A percentile compares a stretch with the other conserved stretches of the same genome.
Conservation (phyloP, 139 green algal species). For the Auxenochlorella pyrenoidosa region DNA sequence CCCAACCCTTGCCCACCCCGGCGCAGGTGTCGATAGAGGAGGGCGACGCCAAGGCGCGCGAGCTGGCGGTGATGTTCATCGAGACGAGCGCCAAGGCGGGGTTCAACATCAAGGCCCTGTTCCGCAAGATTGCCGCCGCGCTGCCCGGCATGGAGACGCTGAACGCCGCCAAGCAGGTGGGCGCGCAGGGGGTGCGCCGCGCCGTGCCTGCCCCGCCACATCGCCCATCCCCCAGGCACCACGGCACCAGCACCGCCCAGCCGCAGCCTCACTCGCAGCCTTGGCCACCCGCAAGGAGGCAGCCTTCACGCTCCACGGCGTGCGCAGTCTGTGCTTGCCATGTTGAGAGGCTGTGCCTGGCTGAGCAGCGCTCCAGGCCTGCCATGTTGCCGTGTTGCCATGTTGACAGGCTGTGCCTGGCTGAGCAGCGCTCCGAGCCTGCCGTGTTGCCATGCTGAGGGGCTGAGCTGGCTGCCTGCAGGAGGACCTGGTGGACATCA, state of each 20-base stretch:
- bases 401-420: too few relatives aligned
- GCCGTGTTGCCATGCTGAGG: not conserved
- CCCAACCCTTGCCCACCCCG: conserved; percentile 43
- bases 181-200: not conserved
- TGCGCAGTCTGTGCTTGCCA: too few relatives aligned
- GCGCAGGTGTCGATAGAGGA: conserved; percentile 96
- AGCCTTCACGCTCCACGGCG: too few relatives aligned
- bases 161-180: conserved; percentile 58
- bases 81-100: conserved; percentile 98
- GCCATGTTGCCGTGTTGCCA: not conserved
- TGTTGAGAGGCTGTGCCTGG: too few relatives aligned
- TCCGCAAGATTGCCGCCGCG: conserved; percentile 97
- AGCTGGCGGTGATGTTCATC: conserved; percentile 98
- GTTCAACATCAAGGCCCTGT: conserved; percentile 99
- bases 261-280: too few relatives aligned
- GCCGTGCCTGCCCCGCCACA: too few relatives aligned
- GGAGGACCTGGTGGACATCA: conserved; percentile 93
- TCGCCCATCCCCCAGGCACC: too few relatives aligned
- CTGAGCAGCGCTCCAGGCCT: not conserved
- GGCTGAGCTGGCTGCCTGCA: not conserved
- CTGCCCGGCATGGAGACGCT: conserved; percentile 96
- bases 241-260: too few relatives aligned
- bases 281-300: too few relatives aligned
- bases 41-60: conserved; percentile 91
- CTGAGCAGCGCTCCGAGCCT: not conserved